Percentiles rank a stretch among this genome's conserved stretches.
These are phyloP conservation scores for Nelumbo lutea DNA, from an alignment of 164 flowering plant genomes.

Conservation along the genomic window DNA sequence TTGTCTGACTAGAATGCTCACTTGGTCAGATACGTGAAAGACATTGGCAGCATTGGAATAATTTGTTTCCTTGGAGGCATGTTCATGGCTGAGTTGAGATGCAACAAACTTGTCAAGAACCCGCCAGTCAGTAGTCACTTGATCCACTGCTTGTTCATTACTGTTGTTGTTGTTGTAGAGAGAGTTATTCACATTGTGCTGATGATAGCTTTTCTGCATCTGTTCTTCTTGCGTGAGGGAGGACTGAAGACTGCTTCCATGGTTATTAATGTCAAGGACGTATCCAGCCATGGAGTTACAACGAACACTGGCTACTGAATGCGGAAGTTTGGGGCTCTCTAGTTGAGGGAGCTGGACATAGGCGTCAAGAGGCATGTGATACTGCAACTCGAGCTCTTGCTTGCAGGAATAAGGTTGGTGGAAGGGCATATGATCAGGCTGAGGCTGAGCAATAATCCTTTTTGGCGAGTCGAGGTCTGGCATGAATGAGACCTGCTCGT, in stretches of 20 bases:
- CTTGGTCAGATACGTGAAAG: slow-evolving; percentile 33
- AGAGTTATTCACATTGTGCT: slow-evolving; percentile 29
- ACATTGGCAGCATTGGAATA: slow-evolving; percentile 25
- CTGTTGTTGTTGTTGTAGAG: slow-evolving; percentile 18
- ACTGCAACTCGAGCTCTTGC: slow-evolving; percentile 62
- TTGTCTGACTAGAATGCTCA: slow-evolving; percentile 29
- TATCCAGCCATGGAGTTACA: slow-evolving; percentile 36
- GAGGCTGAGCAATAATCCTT: slow-evolving; percentile 17
- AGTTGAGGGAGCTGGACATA: slow-evolving; percentile 77
- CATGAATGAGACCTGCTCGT: slow-evolving; percentile 82
- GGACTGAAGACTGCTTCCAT: slow-evolving; percentile 33
- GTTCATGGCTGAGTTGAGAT: slow-evolving; percentile 74
- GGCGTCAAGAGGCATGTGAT: slow-evolving; percentile 39
- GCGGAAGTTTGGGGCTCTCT: slow-evolving; percentile 69
- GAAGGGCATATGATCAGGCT: slow-evolving; percentile 22
- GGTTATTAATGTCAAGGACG: slow-evolving; percentile 23
- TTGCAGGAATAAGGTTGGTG: slow-evolving; percentile 52
- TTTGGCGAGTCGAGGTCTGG: slow-evolving; percentile 64
- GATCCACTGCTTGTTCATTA: slow-evolving; percentile 52
- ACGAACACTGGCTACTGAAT: slow-evolving; percentile 27
- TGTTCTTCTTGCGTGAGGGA: slow-evolving; percentile 49
- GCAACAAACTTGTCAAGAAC: slow-evolving; percentile 90
- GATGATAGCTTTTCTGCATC: slow-evolving; percentile 35
- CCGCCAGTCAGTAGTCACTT: slow-evolving; percentile 72
- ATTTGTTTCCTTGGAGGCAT: slow-evolving; percentile 36